Conservation (phyloP, 108 stramenopile species). For the Nitzschia putrida region DNA sequence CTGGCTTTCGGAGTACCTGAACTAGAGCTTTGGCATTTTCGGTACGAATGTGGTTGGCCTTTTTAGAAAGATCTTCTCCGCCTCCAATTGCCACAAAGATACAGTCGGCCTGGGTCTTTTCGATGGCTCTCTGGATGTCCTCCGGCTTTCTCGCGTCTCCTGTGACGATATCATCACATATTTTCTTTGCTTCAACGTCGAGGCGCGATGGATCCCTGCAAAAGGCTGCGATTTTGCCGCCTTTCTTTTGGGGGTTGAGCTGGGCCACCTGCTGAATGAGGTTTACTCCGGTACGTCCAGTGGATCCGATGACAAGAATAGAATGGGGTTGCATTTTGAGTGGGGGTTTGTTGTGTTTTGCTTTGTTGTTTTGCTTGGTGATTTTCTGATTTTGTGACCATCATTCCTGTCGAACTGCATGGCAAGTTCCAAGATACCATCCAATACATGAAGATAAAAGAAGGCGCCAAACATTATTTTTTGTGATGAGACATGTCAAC, state of each 20-base stretch:
- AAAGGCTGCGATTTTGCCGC: conserved; percentile 11
- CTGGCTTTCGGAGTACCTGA: conserved; percentile 13
- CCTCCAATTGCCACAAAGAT: conserved; percentile 26
- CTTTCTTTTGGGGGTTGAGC: background rate
- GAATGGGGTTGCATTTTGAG: conserved; percentile 2
- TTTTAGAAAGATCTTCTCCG: conserved; percentile 7
- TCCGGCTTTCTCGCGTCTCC: conserved; percentile 17
- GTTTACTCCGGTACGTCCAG: conserved; percentile 46
- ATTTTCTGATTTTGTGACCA: background rate
- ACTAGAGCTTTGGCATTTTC: conserved; percentile 24
- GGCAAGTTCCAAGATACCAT: too few species aligned
- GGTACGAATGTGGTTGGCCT: conserved; percentile 16
- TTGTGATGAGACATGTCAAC: too few species aligned
- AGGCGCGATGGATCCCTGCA: conserved; percentile 27
- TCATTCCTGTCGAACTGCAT: background rate
- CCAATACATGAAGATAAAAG: too few species aligned
- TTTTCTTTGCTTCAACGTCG: background rate
- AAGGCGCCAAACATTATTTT: too few species aligned
- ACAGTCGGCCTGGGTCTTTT: conserved; percentile 6
- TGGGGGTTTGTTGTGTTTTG: background rate
- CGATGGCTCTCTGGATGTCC: conserved; percentile 25
- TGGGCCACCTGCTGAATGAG: conserved; percentile 1
- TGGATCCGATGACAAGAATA: conserved; percentile 53
- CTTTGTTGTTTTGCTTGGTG: background rate
- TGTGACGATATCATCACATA: conserved; percentile 10